phyloP scores from a whole-genome alignment of 2,329 filamentous ascomycete species.

The Neospermospora avenae region DNA sequence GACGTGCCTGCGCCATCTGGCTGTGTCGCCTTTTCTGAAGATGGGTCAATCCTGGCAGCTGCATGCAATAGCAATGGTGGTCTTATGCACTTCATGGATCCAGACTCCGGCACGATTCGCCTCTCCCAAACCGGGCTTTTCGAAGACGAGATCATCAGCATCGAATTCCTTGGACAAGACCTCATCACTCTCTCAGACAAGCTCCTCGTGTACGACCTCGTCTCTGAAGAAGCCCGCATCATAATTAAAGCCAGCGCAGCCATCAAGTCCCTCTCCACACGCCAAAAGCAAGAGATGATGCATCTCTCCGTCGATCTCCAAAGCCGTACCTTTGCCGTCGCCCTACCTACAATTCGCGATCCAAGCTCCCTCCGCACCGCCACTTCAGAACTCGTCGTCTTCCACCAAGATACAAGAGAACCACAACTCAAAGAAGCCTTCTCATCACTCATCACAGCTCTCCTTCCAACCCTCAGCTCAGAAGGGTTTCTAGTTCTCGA shows the following conservation, averaged over 20 bases:
- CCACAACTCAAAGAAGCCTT: conserved; percentile 57
- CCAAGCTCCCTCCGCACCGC: conserved; percentile 41
- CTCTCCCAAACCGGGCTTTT: conserved; percentile 67
- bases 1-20: conserved; percentile 44
- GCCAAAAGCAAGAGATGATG: conserved; percentile 46
- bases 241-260: conserved; percentile 54
- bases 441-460: conserved; percentile 58
- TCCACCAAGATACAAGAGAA: conserved; percentile 56
- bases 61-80: conserved; percentile 57
- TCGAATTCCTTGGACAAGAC: conserved; percentile 69
- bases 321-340: conserved; percentile 64
- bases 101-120: conserved; percentile 62
- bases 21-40: conserved; percentile 73
- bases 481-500: conserved; percentile 76
- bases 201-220: conserved; percentile 79
- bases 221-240: conserved; percentile 71
- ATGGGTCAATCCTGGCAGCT: conserved; percentile 78
- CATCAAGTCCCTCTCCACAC: conserved; percentile 33
- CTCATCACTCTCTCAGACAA: conserved; percentile 72
- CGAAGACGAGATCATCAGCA: conserved; percentile 59
- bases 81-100: conserved; percentile 73
- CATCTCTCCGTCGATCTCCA: conserved; percentile 69
- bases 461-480: conserved; percentile 61
- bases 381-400: conserved; percentile 57
- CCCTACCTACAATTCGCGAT: conserved; percentile 40